Conservation (phyloP, 2,329 filamentous ascomycete genomes). For the Aspergillus tanneri region DNA sequence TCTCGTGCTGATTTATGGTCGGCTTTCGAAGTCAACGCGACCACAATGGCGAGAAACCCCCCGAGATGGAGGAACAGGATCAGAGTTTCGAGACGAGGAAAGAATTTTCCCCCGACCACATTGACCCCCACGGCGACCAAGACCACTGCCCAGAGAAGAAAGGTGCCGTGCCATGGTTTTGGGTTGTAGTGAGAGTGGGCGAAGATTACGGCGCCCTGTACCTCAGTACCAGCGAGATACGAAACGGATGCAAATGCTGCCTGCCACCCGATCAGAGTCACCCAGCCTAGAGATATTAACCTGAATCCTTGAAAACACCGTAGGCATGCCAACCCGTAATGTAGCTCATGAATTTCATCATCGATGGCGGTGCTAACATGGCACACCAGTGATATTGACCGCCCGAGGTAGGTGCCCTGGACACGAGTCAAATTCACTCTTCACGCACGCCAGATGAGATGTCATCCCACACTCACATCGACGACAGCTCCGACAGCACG, state of each 20-base stretch:
- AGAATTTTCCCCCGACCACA: conserved; percentile 40
- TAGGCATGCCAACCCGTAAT: conserved; percentile 26
- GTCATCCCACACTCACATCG: conserved; percentile 26
- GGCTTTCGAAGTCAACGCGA: conserved; percentile 46
- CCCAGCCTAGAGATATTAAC: conserved; percentile 33
- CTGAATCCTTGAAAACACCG: neutral
- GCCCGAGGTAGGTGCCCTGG: conserved; percentile 12
- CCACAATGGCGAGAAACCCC: conserved; percentile 54
- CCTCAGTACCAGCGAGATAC: conserved; percentile 33
- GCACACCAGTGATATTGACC: conserved; percentile 45
- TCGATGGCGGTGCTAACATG: conserved; percentile 39
- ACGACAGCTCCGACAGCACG: conserved; percentile 33
- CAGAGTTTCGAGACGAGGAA: conserved; percentile 51
- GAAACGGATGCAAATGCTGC: conserved; percentile 39
- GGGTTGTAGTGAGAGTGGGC: conserved; percentile 38
- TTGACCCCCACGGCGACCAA: conserved; percentile 45
- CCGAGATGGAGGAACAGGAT: conserved; percentile 53
- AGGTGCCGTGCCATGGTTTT: conserved; percentile 51
- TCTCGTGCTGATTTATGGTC: conserved; percentile 42
- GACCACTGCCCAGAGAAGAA: conserved; percentile 49
- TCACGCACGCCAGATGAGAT: neutral
- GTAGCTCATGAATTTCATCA: conserved; percentile 42
- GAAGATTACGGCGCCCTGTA: conserved; percentile 40
- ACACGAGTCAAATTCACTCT: neutral
- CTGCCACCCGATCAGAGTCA: conserved; percentile 46